These are phyloP conservation scores for Hypericum perforatum DNA, from an alignment of 345 rosid genomes.

Conservation along the genomic window DNA sequence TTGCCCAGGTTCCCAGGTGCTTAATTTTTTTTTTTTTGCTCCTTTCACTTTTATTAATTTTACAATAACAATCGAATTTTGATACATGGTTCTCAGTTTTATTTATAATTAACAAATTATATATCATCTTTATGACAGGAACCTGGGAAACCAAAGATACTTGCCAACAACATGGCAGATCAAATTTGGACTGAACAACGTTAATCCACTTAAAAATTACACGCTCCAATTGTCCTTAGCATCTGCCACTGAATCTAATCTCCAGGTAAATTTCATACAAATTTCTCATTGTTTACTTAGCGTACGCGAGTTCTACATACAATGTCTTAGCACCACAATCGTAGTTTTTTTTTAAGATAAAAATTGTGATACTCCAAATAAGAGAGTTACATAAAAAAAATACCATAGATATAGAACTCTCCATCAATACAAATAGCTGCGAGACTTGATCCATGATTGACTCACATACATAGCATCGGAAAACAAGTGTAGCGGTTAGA, in stretches of 20 bases:
- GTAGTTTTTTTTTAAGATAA: too few relatives aligned
- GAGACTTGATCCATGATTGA: too few relatives aligned
- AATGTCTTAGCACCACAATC: too few relatives aligned
- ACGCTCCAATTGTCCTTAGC: conserved; percentile 29
- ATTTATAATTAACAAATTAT: not conserved
- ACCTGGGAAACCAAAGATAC: conserved; percentile 19
- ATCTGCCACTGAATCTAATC: conserved; percentile 27
- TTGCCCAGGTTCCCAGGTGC: conserved; percentile 33
- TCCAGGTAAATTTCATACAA: conserved; percentile 25
- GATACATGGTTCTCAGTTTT: not conserved
- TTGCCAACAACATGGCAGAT: conserved; percentile 27
- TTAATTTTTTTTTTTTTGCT: not conserved
- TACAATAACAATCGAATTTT: not conserved
- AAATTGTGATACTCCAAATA: too few relatives aligned
- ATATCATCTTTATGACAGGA: conserved; percentile 11
- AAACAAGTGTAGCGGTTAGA: too few relatives aligned
- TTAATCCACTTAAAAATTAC: conserved; percentile 24
- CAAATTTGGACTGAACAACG: conserved; percentile 20
- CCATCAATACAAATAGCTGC: too few relatives aligned
- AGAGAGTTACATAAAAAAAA: too few relatives aligned
- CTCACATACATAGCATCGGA: too few relatives aligned
- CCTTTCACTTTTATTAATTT: not conserved
- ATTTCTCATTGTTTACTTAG: too few relatives aligned
- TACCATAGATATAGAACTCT: too few relatives aligned
- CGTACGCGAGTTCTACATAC: too few relatives aligned